Base-by-base conservation (phyloP, 1,284 basidiomycete genomes). In the Bjerkandera adusta region DNA sequence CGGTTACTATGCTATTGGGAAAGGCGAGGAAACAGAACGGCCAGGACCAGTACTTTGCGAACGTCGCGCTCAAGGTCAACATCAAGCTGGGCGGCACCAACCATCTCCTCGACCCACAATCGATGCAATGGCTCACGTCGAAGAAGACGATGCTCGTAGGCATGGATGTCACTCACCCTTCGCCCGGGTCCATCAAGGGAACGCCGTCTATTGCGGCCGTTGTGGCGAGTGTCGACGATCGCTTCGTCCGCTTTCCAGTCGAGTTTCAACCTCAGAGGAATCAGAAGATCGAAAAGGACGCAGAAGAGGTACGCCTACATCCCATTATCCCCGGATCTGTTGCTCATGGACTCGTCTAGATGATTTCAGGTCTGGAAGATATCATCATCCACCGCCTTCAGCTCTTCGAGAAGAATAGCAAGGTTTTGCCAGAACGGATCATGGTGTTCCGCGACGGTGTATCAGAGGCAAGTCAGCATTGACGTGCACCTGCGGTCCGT, bases 81-180 rank as follows among this genome's bases (percentile, higher is more conserved):
- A 79, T 79, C 25, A 92, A 92, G 64, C 76, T 91, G 1, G 85
- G 86, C 2, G 89, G 89, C 0, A 66, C 81, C 20, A 92, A 92
- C 57, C 87, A 89, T 62, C 58, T 75, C 50, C 64, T 90, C 24
- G 81, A 84, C 33, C 55, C 67, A 0, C 54, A 53, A 3, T 75
- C 75, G 2, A 78, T 83, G 74, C 52, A 51, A 20, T 89, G 87
- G 87, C 62, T 89, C 33, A 77, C 61, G 2, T 75, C 75, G 60
- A 71, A 75, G 57, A 73, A 73, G 49, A 89, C 88, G 13, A 91
- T 92, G 81, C 66, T 91, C 59, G 81, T 92, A 8, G 89, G 89
- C 0, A 83, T 85, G 34, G 85, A 91, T 56, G 88, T 92, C 1
- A 88, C 85, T 1, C 87, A 91, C 61, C 81, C 85, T 1, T 71